phyloP scores from a whole-genome alignment of 257 asterid genomes.

The Ilex aquifolium region DNA sequence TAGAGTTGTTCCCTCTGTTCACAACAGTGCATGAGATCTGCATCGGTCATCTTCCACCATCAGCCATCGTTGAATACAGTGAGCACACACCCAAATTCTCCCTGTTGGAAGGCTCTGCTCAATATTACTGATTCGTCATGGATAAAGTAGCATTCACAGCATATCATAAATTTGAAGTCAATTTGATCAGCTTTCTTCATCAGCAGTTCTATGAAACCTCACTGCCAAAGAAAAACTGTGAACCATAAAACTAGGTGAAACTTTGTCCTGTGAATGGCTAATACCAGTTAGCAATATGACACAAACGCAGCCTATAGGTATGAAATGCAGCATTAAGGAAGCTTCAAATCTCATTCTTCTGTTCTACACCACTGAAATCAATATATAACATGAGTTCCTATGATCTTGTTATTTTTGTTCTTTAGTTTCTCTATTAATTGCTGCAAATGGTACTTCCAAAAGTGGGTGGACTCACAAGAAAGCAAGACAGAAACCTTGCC shows the following conservation, averaged over 20 bases:
- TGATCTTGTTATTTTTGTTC: too few relatives aligned
- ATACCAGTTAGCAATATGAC: neutral
- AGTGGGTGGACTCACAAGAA: too few relatives aligned
- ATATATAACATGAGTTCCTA: too few relatives aligned
- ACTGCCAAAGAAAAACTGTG: too few relatives aligned
- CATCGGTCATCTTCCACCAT: constrained; percentile 67
- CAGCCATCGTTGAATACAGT: constrained; percentile 63
- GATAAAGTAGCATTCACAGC: neutral
- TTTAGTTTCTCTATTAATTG: too few relatives aligned
- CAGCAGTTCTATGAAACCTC: too few relatives aligned
- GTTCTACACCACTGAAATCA: too few relatives aligned
- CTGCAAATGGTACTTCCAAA: too few relatives aligned
- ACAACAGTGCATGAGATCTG: constrained; percentile 85
- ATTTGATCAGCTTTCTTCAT: neutral
- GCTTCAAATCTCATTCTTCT: too few relatives aligned
- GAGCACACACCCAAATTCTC: constrained; percentile 54
- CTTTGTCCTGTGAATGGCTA: neutral
- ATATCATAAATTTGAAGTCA: neutral
- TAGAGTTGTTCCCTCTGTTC: constrained; percentile 84
- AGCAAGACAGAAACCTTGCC: too few relatives aligned
- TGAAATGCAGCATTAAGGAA: too few relatives aligned
- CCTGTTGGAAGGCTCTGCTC: constrained; percentile 45
- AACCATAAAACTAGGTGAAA: neutral
- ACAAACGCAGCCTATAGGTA: neutral
- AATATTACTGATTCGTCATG: neutral